Evolutionary conservation across 331 rosid genomes (phyloP), one percentile per base, ranked within the genome.

Genomic region (Rosa hybrid): DNA sequence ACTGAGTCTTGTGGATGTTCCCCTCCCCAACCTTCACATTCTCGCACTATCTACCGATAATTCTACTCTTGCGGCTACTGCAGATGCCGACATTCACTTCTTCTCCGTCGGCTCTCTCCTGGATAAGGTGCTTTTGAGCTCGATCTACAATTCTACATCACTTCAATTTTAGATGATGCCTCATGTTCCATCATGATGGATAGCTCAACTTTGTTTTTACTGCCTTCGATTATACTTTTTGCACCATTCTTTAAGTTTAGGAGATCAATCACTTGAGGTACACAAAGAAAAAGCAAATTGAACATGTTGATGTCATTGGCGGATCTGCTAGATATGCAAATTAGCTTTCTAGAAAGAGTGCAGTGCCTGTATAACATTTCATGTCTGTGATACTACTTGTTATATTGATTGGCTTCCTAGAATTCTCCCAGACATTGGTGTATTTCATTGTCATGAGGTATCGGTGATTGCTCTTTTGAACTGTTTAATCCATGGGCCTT

Each of bases 31-130:
- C 71, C 93, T 94, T 80, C 84, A 82, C 23, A 71, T 85, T 64
- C 84, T 94, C 74, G 86, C 96, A 20, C 77, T 94, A 57, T 92
- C 94, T 46, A 64, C 81, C 0, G 97, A 90, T 73, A 82, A 89
- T 77, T 86, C 86, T 3, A 85, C 78, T 23, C 82, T 94, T 20
- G 97, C 93, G 7, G 94, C 92, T 65, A 39, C 88, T 6, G 85
- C 86, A 21, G 87, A 78, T 3, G 79, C 83, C 4, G 76, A 83
- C 17, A 78, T 92, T 72, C 72, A 30, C 69, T 82, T 94, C 82
- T 94, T 84, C 86, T 76, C 86, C 4, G 90, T 92, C 21, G 49
- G 7, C 9, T 68, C 49, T 18, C 16, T 68, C 25, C 48, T 68
- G 7, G 27, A 68, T 38, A 68, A 68, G 72, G 72, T 39, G 13